Evolutionary conservation across 1,284 basidiomycete species (phyloP), one percentile per base, ranked within the genome.

Genomic region (Filobasidium uniguttulatum): DNA sequence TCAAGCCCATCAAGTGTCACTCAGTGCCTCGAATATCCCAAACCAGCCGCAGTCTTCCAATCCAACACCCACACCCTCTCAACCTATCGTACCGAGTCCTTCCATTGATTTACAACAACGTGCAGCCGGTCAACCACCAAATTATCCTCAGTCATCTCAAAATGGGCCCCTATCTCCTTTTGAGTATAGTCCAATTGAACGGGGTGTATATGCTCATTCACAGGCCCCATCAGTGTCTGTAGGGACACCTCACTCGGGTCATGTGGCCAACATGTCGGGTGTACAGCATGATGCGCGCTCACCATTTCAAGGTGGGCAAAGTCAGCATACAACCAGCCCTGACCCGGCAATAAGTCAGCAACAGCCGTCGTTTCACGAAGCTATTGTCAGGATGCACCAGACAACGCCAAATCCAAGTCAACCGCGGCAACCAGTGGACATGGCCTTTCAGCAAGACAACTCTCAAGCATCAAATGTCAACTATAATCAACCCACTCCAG

Each of bases 31-130:
- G 47, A 20, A 40, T 37, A n/a, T n/a, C n/a, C n/a, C 22, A 49
- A 41, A 40, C 41, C 50, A 10, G 50, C 46, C 15, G 45, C 45
- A 20, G 38, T 9, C 38, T 49, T 9, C 47, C 47, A 29, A 31
- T 49, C 3, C 19, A 41, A 17, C 47, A 37, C 6, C 25, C 35
- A 31, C 47, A 49, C 19, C 30, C 44, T 17, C 29, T 25, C 26
- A 34, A 26, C 19, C 30, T 30, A 31, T 49, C 33, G 33, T 40
- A 49, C 19, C 38, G 34, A 9, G 22, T 12, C 6, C 19, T 49
- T 20, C 15, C 25, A 12, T 5, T 17, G 14, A 31, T 40, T 10
- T 17, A 37, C 5, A 26, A 20, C n/a, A 19, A 17, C 41, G 15
- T 35, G 28, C 48, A 37, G 37, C 9, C 48, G 44, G 3, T 29